Evolutionary conservation across 140 eudicot genomes (phyloP), one percentile per base, ranked within the genome.

Genomic region (Artemisia princeps): DNA sequence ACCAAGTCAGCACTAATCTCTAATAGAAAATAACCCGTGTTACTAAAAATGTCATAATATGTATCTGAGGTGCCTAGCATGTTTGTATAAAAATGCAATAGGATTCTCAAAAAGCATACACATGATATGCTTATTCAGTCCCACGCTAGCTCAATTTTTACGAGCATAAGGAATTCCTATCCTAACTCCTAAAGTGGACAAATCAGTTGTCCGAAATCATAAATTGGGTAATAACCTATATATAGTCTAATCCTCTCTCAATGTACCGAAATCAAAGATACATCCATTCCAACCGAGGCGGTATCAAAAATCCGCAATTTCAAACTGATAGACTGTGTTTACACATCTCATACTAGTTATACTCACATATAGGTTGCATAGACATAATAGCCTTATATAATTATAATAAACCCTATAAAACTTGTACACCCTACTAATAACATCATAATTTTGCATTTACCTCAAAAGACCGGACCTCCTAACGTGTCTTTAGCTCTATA

Each of bases 181-280:
- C 55, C 65, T 68, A 60, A 68, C 55, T 69, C 72, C 42, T 54
- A 14, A 64, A 58, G 42, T 14, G 44, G 50, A 26, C 42, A 37
- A 63, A 54, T 55, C 52, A 64, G 20, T 24, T 59, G 60, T 52
- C 10, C 8, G 14, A 48, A 51, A 16, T 51, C 60, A 15, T 10
- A 22, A 20, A 70, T 59, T 15, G 65, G 45, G 68, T 70, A 59
- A 11, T 26, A 3, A 19, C 7, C 44, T 50, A 52, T 52, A 55
- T 49, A 44, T 57, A 45, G 46, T 45, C 15, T 73, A 49, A 67
- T 65, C 19, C 49, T 7, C 30, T 42, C 30, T 65, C 44, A 12
- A 24, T 55, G 60, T 22, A 53, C 71, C 60, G 40, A 68, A 59
- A 61, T 23, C 65, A 53, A 26, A 44, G 7, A 54, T n/a, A 58